Conservation (phyloP, 1,139 yeast genomes). For the Suhomyces coccinellae region DNA sequence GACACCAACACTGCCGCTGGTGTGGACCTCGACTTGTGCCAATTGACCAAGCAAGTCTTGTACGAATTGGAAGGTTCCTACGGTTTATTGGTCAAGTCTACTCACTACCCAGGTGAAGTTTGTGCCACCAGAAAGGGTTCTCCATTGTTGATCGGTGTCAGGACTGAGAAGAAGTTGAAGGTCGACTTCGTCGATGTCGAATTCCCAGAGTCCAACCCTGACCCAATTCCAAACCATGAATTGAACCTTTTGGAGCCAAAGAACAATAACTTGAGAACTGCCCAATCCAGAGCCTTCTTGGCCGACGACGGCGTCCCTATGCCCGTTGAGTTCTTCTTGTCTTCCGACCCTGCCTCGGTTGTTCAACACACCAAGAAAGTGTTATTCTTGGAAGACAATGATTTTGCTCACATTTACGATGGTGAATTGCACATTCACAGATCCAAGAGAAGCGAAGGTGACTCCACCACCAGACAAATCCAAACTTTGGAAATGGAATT, state of each 20-base stretch:
- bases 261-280: constrained; percentile 66
- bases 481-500: constrained; percentile 97
- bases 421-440: constrained; percentile 99
- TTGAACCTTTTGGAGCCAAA: constrained; percentile 45
- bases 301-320: constrained; percentile 89
- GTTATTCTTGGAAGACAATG: constrained; percentile 94
- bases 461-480: constrained; percentile 89
- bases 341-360: constrained; percentile 98
- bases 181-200: constrained; percentile 99
- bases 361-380: constrained; percentile 97
- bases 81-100: constrained; percentile 89
- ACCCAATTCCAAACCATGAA: constrained; percentile 16
- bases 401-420: constrained; percentile 95
- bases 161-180: constrained; percentile 90
- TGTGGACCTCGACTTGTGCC: constrained; percentile 78
- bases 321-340: constrained; percentile 94
- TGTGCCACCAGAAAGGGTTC: constrained; percentile 99
- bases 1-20: constrained; percentile 70
- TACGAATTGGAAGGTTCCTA: constrained; percentile 96
- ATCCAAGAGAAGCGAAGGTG: constrained; percentile 88
- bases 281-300: constrained; percentile 90
- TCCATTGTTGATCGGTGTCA: constrained; percentile 94
- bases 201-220: constrained; percentile 60
- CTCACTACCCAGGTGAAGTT: constrained; percentile 92
- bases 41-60: constrained; percentile 88